Base-by-base conservation (phyloP, 257 asterid species). In the Przewalskia tangutica region DNA sequence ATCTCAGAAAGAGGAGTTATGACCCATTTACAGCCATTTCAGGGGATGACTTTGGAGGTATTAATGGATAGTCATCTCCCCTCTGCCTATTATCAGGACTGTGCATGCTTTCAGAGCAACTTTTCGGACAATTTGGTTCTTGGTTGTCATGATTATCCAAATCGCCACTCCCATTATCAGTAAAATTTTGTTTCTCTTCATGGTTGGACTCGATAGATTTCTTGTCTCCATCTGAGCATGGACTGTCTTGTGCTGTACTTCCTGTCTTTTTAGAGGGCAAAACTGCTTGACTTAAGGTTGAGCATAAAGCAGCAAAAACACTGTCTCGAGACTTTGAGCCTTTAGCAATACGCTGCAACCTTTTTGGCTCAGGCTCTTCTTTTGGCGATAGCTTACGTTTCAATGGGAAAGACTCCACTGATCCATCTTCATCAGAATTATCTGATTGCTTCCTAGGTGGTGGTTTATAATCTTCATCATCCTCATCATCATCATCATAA, bases 401-500 rank as follows among this genome's bases (percentile, higher is more conserved):
- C 92, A 92, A 86, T 23, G 84, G 89, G 80, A 91, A 83, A 51
- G 88, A 84, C 81, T 87, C 94, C n/a, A 87, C 51, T 36, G 87
- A 85, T 75, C 85, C 93, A 16, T 92, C 97, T 80, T 91, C 98
- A 80, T 86, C 89, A 46, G 89, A 85, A 77, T 58, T 85, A 53
- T 88, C 92, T 3, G 89, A 60, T 63, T 63, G 85, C 83, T 88
- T 91, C 81, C 87, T 89, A 20, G 97, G 97, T 42, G 98, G 99
- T 50, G 99, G 99, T 73, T 84, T 93, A 86, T 89, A 96, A 81
- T 94, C 98, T 83, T 94, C 99, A 18, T 94, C 98, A 42, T 94
- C 99, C 81, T 96, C 99, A 81, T 95, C 99, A 44, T 96, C 99
- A 44, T 96, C 98, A 12, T 91, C 99, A 80, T 96, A 96, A 85